Base-by-base conservation (phyloP, 768 basidiomycete species). In the Termitomyces sp. region DNA sequence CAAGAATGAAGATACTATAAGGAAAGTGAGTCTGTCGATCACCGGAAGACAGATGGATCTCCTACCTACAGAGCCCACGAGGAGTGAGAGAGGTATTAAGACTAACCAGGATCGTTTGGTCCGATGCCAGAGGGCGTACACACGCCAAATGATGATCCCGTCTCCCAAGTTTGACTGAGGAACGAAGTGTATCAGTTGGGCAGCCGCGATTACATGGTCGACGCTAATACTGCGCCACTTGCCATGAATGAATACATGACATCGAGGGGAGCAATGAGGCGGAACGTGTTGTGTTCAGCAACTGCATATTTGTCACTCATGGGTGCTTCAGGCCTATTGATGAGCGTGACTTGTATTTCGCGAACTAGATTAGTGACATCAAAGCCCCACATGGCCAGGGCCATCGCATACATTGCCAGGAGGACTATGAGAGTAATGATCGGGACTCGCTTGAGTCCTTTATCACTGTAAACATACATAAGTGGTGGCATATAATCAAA, bases 61-160 rank as follows among this genome's bases (percentile, higher is more conserved):
- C 53, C 15, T 33, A 55, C 58, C 48, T 1, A 59, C 30, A 50
- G 58, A 59, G 14, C 58, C 58, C 15, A 55, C 17, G 2, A 59
- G 58, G 2, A 54, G 17, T 17, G 35, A 19, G 9, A 59, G 14
- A 33, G 58, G 58, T 2, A 59, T 31, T 0, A 55, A 8, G 12
- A 45, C 19, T 5, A 59, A 33, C 58, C 58, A 59, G 1, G 15
- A 19, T 19, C 28, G 26, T 38, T 28, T 37, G 3, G 30, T 40
- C 0, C 28, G 35, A 10, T 53, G 23, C 58, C 58, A 59, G n/a
- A 59, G 58, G 3, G 17, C 53, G 35, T 54, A 51, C n/a, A 59
- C 58, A 21, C 58, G 58, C 58, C 58, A 59, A 19, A 59, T 35
- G 12, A 59, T 45, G 42, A 59, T 59, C 4, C 48, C 58, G 15